A percentile compares a stretch with the other conserved stretches of the same genome.
phyloP scores from a whole-genome alignment of 331 rosid genomes.

The Saraca asoca region DNA sequence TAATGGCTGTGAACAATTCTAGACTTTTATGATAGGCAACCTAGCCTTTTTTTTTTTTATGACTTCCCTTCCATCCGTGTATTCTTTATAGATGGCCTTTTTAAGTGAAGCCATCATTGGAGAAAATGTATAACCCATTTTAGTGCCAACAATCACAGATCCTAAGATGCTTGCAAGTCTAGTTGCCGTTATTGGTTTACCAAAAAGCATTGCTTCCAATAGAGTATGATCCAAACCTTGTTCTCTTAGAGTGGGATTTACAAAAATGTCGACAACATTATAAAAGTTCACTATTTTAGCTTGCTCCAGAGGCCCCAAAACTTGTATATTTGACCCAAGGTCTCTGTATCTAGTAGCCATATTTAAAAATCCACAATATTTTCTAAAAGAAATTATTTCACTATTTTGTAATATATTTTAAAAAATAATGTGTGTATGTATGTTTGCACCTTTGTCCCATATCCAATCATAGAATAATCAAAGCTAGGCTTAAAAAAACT shows the following conservation, averaged over 20 bases:
- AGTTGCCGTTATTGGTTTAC: constrained; percentile 70
- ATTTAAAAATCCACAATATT: no score
- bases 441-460: no score
- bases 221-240: constrained; percentile 71
- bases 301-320: constrained; percentile 66
- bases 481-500: no score
- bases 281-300: constrained; percentile 56
- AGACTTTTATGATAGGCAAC: constrained; percentile 62
- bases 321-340: constrained; percentile 52
- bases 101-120: constrained; percentile 59
- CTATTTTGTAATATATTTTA: no score
- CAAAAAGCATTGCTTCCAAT: constrained; percentile 61
- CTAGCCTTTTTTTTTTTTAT: constrained; percentile 55
- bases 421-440: no score
- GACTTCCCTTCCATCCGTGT: constrained; percentile 47
- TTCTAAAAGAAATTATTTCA: no score
- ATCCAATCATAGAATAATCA: no score
- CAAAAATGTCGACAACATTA: constrained; percentile 57
- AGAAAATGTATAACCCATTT: constrained; percentile 68
- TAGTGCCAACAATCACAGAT: constrained; percentile 53
- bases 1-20: constrained; percentile 66
- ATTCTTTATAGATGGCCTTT: constrained; percentile 40
- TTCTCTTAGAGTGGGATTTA: constrained; percentile 61
- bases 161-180: constrained; percentile 73
- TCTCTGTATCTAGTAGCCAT: constrained; percentile 66